Conservation (phyloP, 75 land plant genomes). For the Isoetes taiwanensis region DNA sequence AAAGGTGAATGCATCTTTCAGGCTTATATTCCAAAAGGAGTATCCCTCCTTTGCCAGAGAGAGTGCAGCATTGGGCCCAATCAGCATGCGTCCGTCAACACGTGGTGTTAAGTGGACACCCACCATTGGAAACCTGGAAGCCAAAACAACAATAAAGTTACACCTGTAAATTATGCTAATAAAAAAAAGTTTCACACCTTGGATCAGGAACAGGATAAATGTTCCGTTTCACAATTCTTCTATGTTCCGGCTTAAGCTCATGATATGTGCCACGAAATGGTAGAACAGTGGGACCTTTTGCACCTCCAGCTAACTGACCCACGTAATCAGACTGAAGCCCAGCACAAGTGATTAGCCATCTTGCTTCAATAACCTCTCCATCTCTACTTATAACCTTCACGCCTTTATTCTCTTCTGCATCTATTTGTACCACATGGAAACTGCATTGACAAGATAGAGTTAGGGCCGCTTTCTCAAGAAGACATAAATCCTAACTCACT, state of each 20-base stretch:
- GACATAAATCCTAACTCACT: no score
- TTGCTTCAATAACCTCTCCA: slow-evolving; percentile 20
- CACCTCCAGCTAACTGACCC: slow-evolving; percentile 25
- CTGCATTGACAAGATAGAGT: no score
- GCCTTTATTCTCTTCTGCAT: slow-evolving; percentile 21
- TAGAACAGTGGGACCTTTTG: slow-evolving; percentile 22
- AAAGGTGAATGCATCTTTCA: slow-evolving; percentile 17
- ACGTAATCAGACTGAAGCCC: slow-evolving; percentile 32
- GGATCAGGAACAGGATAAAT: slow-evolving; percentile 34
- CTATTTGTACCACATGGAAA: no score
- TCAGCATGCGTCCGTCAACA: slow-evolving; percentile 28
- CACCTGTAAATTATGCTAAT: background rate
- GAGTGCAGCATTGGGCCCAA: slow-evolving; percentile 29
- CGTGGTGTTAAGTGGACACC: slow-evolving; percentile 29
- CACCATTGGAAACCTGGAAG: slow-evolving; percentile 31
- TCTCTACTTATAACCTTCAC: slow-evolving; percentile 18
- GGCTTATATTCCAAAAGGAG: slow-evolving; percentile 21
- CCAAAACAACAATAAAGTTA: background rate
- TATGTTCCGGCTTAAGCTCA: slow-evolving; percentile 24
- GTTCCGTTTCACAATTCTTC: slow-evolving; percentile 26
- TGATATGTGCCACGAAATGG: slow-evolving; percentile 27
- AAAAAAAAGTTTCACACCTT: slow-evolving; percentile 8
- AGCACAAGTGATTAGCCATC: slow-evolving; percentile 30
- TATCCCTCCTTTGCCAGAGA: slow-evolving; percentile 28
- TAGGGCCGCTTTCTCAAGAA: no score